A percentile compares a stretch with the other conserved stretches of the same genome.
phyloP scores from a whole-genome alignment of 805 yeast species.

The Starmerella floris region DNA sequence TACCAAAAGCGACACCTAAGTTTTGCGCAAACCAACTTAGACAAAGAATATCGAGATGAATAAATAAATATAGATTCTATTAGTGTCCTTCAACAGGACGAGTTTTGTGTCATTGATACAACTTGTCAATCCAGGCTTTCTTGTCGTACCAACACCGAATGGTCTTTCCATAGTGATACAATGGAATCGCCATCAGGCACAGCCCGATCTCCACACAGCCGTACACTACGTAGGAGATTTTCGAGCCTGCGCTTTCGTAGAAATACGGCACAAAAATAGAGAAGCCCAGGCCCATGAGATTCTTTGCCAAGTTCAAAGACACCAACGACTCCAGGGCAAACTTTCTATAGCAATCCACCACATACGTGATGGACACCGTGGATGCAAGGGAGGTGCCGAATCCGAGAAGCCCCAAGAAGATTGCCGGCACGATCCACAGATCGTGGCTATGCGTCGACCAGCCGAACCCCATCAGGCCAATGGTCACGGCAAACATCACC shows the following conservation, averaged over 20 bases:
- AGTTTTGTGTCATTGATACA: too few relatives aligned
- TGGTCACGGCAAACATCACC: slow-evolving; percentile 31
- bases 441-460: slow-evolving; percentile 40
- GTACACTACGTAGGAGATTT: slow-evolving; percentile 38
- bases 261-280: slow-evolving; percentile 44
- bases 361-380: slow-evolving; percentile 47
- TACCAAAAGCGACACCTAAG: too few relatives aligned
- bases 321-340: slow-evolving; percentile 49
- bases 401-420: slow-evolving; percentile 42
- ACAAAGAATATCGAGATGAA: too few relatives aligned
- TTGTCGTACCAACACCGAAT: slow-evolving; percentile 40
- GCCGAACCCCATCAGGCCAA: slow-evolving; percentile 52
- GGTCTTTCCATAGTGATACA: slow-evolving; percentile 43
- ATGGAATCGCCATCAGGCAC: slow-evolving; percentile 37
- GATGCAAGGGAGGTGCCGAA: slow-evolving; percentile 51
- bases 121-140: slow-evolving; percentile 31
- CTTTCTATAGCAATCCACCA: slow-evolving; percentile 44
- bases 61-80: too few relatives aligned
- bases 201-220: slow-evolving; percentile 40
- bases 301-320: slow-evolving; percentile 42
- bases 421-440: slow-evolving; percentile 44
- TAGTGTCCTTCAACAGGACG: too few relatives aligned
- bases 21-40: too few relatives aligned
- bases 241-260: slow-evolving; percentile 32
- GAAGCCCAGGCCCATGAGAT: slow-evolving; percentile 42